phyloP scores from a whole-genome alignment of 2,329 filamentous ascomycete species.

The Colletotrichum sp. region DNA sequence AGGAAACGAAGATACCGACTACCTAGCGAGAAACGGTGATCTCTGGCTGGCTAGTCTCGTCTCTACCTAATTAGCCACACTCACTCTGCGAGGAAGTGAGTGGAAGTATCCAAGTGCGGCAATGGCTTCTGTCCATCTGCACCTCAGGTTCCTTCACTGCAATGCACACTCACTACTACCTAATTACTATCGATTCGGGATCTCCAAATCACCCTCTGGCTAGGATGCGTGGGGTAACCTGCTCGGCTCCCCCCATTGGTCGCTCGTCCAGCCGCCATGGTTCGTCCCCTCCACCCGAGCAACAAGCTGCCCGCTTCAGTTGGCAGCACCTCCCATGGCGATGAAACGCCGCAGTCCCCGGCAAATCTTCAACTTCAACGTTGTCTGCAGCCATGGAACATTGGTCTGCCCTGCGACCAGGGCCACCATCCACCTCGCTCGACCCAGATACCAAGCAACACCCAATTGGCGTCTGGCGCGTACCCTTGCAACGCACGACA shows the following conservation, averaged over 20 bases:
- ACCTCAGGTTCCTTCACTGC: not conserved
- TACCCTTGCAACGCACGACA: not conserved
- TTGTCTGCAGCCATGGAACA: not conserved
- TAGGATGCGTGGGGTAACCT: not conserved
- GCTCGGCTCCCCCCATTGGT: not conserved
- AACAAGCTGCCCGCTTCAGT: constrained; percentile 7
- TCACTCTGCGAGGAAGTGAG: not conserved
- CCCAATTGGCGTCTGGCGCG: not conserved
- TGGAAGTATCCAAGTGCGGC: not conserved
- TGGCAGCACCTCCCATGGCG: constrained; percentile 7
- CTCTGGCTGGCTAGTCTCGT: not conserved
- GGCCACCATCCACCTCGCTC: not conserved
- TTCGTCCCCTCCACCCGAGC: constrained; percentile 17
- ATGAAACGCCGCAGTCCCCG: constrained; percentile 13
- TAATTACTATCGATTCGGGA: not conserved
- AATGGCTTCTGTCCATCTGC: not conserved
- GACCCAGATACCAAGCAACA: not conserved
- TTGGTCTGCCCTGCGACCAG: not conserved
- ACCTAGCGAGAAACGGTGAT: not conserved
- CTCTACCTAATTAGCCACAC: not conserved
- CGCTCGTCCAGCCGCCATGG: not conserved
- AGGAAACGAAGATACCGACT: not conserved
- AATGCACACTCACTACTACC: not conserved
- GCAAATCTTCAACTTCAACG: constrained; percentile 16
- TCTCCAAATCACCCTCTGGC: not conserved